Conservation (phyloP, 805 yeast genomes). For the Teunomyces funiuensis region DNA sequence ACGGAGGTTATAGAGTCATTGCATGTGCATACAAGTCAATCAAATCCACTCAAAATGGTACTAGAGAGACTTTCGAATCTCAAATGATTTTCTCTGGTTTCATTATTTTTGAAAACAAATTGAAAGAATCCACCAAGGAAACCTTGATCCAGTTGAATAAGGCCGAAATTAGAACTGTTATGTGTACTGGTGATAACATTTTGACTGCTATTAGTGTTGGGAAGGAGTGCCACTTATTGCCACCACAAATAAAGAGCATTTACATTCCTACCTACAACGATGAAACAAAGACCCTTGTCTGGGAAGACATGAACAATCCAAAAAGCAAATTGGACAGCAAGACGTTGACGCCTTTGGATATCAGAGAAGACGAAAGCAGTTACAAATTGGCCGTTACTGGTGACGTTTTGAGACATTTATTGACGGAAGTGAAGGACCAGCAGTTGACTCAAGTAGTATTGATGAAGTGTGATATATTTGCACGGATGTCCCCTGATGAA, state of each 20-base stretch:
- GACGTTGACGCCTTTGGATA: conserved; percentile 53
- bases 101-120: conserved; percentile 87
- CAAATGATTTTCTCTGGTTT: conserved; percentile 80
- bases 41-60: conserved; percentile 7
- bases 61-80: conserved; percentile 68
- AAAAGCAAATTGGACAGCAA: conserved; percentile 57
- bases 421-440: conserved; percentile 51
- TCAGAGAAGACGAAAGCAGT: conserved; percentile 29
- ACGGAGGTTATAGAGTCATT: conserved; percentile 90
- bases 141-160: conserved; percentile 59
- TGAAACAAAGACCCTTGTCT: conserved; percentile 37
- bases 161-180: conserved; percentile 78
- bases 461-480: conserved; percentile 75
- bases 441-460: conserved; percentile 55
- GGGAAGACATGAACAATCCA: conserved; percentile 71
- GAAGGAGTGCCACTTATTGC: conserved; percentile 72
- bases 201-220: conserved; percentile 94
- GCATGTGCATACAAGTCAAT: conserved; percentile 78
- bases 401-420: conserved; percentile 77
- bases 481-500: conserved; percentile 99
- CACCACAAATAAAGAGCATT: conserved; percentile 31
- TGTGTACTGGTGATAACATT: conserved; percentile 98
- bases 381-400: conserved; percentile 88
- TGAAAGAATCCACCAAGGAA: conserved; percentile 65
- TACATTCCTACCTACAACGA: conserved; percentile 58